Evolutionary conservation across 169 alveolate genomes (phyloP), one percentile per base, ranked within the genome.

Genomic region (Babesia divergens): DNA sequence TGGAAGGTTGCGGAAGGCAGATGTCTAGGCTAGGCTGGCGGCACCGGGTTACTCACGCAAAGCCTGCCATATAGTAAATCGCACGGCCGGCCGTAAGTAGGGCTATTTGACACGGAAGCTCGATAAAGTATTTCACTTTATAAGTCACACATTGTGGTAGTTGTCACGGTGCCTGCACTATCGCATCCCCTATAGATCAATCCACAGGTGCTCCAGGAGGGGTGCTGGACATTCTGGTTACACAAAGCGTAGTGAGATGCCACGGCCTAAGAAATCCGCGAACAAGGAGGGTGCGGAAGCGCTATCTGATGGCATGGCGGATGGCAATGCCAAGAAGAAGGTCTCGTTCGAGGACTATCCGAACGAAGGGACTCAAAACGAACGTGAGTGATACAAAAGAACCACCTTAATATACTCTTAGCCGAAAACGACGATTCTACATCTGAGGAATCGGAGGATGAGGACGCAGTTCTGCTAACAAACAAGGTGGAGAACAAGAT

Each of bases 401-500:
- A 20, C 14, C n/a, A n/a, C n/a, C n/a, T n/a, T n/a, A n/a, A 56
- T n/a, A 16, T 28, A 8, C 1, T 16, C 24, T 14, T 28, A 46
- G 44, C 29, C 24, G 31, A 7, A 4, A 47, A 62, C 13, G 46
- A 47, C 34, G 46, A 62, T 4, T 31, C 56, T 2, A 3, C 80
- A 5, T 68, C 86, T 8, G 75, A 59, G 43, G 81, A 55, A n/a
- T 80, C 84, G 28, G 95, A 90, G 54, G 95, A 90, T 47, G 86
- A 76, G 34, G 89, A 84, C 13, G 95, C 89, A 14, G 91, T 59
- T 18, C 54, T 91, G 9, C 72, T 91, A 26, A 86, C 92, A 8
- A 69, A 72, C 26, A 71, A 64, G 55, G 93, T 89, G 20, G 94
- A 91, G 71, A 44, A 44, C 47, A 90, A 90, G 53, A 87, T 91